Base-by-base conservation (phyloP, 2,329 filamentous ascomycete genomes). In the Alternaria sp. region DNA sequence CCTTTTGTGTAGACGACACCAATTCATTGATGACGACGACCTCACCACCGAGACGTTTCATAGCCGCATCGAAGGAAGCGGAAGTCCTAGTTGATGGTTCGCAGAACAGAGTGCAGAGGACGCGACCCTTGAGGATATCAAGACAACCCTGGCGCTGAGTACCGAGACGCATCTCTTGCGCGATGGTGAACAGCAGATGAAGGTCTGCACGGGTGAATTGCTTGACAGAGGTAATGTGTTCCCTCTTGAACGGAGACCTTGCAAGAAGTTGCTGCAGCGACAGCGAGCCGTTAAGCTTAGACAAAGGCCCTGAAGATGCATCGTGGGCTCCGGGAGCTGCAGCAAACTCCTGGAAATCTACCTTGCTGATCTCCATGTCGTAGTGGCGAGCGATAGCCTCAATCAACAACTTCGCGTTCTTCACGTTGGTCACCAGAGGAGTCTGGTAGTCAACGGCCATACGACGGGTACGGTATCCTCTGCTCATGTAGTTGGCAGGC, bases 381-480 rank as follows among this genome's bases (percentile, higher is more conserved):
- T 93, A 97, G 78, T 96, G 91, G 60, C 94, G 89, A 57, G 93
- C 89, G 66, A 99, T 92, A 22, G 94, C 95, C 82, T 99, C 95
- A 54, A 99, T 90, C 52, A 99, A 82, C 61, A 99, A 92, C 86
- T 98, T 99, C 61, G 95, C 95, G 76, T 97, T 98, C 87, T 99
- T 99, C 79, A 99, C 95, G 73, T 99, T 99, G 56, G 95, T 99
- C 18, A 99, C 94, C 62, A 99, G 84, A 59, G 95, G 95, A 55
- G 95, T 96, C 82, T 98, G 94, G 82, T 97, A 92, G 81, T 97
- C 95, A 42, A 99, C 95, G 36, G 95, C 95, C 94, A 99, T 97
- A 79, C 95, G 90, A 78, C 95, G 89, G 57, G 95, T 98, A 75
- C 92, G 91, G 82, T 99, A 99, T 62, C 95, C 95, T 83, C 95